These are phyloP conservation scores for Sanguinoderma infundibulare DNA, from an alignment of 1,284 basidiomycete species.

Conservation along the genomic window DNA sequence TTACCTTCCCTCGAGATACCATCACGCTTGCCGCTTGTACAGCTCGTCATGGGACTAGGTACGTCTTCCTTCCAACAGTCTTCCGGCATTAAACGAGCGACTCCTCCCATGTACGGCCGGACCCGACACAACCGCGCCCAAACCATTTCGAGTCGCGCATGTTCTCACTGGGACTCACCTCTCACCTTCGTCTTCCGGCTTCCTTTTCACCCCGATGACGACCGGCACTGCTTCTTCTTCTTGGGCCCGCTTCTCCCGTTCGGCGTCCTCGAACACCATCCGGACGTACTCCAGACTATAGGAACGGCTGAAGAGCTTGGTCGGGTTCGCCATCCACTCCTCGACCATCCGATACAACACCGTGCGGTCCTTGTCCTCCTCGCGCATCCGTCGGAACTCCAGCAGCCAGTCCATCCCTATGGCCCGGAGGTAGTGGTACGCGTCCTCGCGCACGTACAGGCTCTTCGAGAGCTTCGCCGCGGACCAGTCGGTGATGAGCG, in stretches of 20 bases:
- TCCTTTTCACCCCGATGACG: not conserved
- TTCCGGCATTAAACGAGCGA: no score
- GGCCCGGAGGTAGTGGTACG: constrained; percentile 33
- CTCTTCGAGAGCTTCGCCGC: constrained; percentile 39
- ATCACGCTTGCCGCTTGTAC: no score
- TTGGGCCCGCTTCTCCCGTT: not conserved
- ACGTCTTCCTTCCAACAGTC: no score
- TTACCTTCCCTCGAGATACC: no score
- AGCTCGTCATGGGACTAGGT: no score
- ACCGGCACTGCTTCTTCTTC: not conserved
- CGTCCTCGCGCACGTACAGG: constrained; percentile 33
- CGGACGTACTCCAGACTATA: constrained; percentile 30
- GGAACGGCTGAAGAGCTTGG: constrained; percentile 15
- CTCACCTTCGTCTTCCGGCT: not conserved
- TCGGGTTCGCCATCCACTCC: constrained; percentile 14
- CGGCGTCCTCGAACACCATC: not conserved
- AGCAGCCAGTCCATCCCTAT: constrained; percentile 17
- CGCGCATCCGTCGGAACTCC: constrained; percentile 30
- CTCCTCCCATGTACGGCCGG: no score
- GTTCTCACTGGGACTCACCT: no score
- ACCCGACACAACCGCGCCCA: no score
- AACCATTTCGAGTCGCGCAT: no score
- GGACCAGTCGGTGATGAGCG: constrained; percentile 37
- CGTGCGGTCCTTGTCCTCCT: constrained; percentile 21
- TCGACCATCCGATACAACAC: constrained; percentile 24